Base-by-base conservation (phyloP, 805 yeast species). In the Tetrapisispora iriomotensis region DNA sequence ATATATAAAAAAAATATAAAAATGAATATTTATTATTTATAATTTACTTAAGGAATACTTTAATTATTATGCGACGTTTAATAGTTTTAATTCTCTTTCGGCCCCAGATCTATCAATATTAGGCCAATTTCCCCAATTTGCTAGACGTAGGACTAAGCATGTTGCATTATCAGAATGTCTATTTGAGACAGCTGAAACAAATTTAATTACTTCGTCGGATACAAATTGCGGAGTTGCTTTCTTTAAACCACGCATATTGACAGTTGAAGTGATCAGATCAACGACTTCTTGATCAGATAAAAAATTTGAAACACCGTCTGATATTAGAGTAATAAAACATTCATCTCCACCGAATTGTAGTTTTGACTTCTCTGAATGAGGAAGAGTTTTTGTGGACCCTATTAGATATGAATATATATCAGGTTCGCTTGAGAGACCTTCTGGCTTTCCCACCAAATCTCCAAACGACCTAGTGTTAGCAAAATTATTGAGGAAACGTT, bases 91-190 rank as follows among this genome's bases (percentile, higher is more conserved):
- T 58, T 83, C 95, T 45, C 98, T 70, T 40, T 75, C 59, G 33
- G 70, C 72, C 0, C 96, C 96, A 0, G 96, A 86, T 35, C 94
- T 65, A 62, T 90, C 97, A 4, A 68, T 53, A 40, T 72, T 62
- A 7, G 92, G 90, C 96, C 98, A 92, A 40, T 77, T 72, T 6
- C 95, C 96, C 98, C 98, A 92, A 8, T 95, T 95, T 26, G 73
- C 70, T 40, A 92, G 65, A 43, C 94, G 67, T 9, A 90, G 61
- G 4, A 92, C 83, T 45, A 82, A 53, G 56, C 96, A 86, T 2
- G 96, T 86, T n/a, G 97, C 94, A 61, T 92, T 92, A 58, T 92
- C 98, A 51, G 84, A 87, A 23, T 56, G 53, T 43, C 44, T 56
- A 2, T 95, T 92, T 12, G 95, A 95, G 8, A 88, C 72, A 30